Evolutionary conservation across 75 land plant genomes (phyloP).

Genomic region (Selaginella moellendorffii): DNA sequence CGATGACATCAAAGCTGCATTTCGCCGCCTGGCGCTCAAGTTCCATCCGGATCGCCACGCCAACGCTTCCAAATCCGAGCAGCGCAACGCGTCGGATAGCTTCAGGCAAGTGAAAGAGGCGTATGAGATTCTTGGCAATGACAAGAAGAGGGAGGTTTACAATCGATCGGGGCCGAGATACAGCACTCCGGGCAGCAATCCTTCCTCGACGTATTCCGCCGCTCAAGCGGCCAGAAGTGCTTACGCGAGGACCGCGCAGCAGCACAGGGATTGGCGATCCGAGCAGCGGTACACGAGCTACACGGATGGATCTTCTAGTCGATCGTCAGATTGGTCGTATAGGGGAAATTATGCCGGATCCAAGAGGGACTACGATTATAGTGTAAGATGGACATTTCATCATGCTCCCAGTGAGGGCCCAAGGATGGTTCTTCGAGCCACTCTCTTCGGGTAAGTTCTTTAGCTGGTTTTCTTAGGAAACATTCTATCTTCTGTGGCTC

Average conservation of each 20-base stretch:
- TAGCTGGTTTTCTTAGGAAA: slow-evolving; percentile 11
- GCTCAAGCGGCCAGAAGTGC: not conserved
- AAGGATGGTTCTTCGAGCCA: not conserved
- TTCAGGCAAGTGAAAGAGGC: slow-evolving; percentile 67
- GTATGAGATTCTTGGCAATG: slow-evolving; percentile 51
- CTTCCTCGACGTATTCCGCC: not conserved
- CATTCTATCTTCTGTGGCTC: not conserved
- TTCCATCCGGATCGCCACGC: slow-evolving; percentile 66
- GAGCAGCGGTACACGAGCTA: not conserved
- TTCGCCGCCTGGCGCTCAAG: slow-evolving; percentile 40
- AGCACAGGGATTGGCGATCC: not conserved
- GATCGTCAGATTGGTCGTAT: not conserved
- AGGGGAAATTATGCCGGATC: not conserved
- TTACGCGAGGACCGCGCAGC: not conserved
- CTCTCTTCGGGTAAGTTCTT: not conserved
- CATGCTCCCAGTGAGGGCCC: slow-evolving; percentile 10
- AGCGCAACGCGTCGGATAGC: slow-evolving; percentile 28
- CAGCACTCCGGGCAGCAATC: not conserved
- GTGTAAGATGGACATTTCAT: not conserved
- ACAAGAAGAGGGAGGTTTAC: slow-evolving; percentile 38
- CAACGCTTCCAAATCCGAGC: slow-evolving; percentile 24
- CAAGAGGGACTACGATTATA: not conserved
- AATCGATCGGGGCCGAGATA: slow-evolving; percentile 8
- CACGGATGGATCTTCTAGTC: slow-evolving; percentile 23
- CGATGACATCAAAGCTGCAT: slow-evolving; percentile 59